Base-by-base conservation (phyloP, 208 protist genomes). In the Leishmania tropica region DNA sequence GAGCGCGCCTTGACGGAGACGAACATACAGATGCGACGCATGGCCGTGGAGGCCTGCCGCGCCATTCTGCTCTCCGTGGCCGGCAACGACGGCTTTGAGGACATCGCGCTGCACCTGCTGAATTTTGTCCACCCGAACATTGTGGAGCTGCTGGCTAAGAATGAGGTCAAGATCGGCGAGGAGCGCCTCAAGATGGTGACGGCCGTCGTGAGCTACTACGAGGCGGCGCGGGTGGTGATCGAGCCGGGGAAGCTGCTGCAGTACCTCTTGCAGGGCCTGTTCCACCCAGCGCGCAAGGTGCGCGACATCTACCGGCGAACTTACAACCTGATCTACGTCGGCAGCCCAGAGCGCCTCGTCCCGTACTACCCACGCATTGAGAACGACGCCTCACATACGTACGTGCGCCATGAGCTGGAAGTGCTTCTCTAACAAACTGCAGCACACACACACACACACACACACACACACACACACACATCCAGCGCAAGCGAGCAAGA, bases 41-140 rank as follows among this genome's bases (percentile, higher is more conserved):
- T 99, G 85, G 99, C 99, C 3, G 99, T 98, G 37, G 96, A 99
- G 48, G 98, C 97, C 2, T 97, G 99, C 74, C 99, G 99, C 80
- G 97, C 99, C 76, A 96, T 99, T 65, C 83, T 99, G 24, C 81
- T 99, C 65, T 85, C 94, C 15, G 78, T 98, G 28, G 94, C 91
- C 24, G 91, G 95, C 42, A 78, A 89, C 71, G 90, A 95, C 77
- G 91, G 92, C 58, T 95, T 95, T 81, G 87, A 90, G 76, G 99
- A 99, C 64, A 95, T 99, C n/a, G 88, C 99, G 2, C 75, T 96
- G 13, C 99, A 99, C 88, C 86, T 99, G 21, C 92, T 99, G 58
- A 99, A 99, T 88, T 99, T 98, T 84, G 92, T 99, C 24, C 99
- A 99, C 95, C 99, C 99, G 7, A 99, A 99, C 89, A 99, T 99